Conservation (phyloP, 192 early-diverging fungal genomes). For the Backusella psychrophila region DNA sequence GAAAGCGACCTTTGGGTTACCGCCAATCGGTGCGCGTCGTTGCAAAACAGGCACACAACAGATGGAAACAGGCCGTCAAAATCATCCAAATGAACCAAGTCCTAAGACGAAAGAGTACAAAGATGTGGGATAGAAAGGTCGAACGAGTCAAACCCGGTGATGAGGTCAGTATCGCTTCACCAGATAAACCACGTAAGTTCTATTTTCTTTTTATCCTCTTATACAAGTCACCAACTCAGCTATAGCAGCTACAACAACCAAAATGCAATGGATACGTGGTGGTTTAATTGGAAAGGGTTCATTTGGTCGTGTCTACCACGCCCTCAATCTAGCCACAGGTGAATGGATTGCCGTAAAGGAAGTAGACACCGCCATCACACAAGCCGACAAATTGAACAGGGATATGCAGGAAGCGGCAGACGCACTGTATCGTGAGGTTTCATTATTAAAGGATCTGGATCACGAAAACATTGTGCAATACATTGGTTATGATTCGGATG, state of each 20-base stretch:
- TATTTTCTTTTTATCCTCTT: no score
- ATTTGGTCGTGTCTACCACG: slow-evolving; percentile 76
- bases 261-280: slow-evolving; percentile 69
- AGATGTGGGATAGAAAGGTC: slow-evolving; percentile 43
- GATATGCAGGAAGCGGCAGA: slow-evolving; percentile 41
- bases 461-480: slow-evolving; percentile 94
- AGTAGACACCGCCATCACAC: slow-evolving; percentile 58
- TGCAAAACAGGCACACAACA: slow-evolving; percentile 36
- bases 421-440: slow-evolving; percentile 71
- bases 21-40: slow-evolving; percentile 45
- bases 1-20: slow-evolving; percentile 17
- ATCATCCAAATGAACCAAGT: slow-evolving; percentile 16
- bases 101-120: slow-evolving; percentile 41
- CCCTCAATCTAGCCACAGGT: slow-evolving; percentile 64
- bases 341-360: slow-evolving; percentile 86
- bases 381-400: slow-evolving; percentile 35
- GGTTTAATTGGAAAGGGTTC: slow-evolving; percentile 79
- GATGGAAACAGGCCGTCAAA: slow-evolving; percentile 17
- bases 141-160: slow-evolving; percentile 40
- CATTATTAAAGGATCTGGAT: slow-evolving; percentile 67
- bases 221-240: no score
- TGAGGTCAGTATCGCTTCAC: neutral
- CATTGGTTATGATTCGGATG: slow-evolving; percentile 55
- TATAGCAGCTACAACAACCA: slow-evolving; percentile 15
- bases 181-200: slow-evolving; percentile 2